Percentiles rank a stretch among this genome's conserved stretches.
Conservation (phyloP, 805 yeast species). For the Ogataea zsoltii region DNA sequence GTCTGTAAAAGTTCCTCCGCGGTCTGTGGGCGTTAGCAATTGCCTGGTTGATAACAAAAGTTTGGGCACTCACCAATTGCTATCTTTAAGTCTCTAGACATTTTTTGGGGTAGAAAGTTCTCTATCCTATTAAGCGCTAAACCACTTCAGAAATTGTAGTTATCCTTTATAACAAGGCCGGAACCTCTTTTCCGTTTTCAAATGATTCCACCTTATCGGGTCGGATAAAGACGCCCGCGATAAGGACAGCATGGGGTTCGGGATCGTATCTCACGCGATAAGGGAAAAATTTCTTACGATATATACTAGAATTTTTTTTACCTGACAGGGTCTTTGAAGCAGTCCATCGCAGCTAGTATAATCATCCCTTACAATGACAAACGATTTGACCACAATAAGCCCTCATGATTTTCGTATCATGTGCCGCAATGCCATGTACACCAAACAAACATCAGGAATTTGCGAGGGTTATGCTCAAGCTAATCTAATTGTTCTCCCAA, state of each 20-base stretch:
- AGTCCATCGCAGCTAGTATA: not conserved
- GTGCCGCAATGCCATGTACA: constrained; percentile 6
- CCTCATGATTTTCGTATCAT: constrained; percentile 10
- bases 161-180: not conserved
- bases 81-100: constrained; percentile 1
- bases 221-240: not conserved
- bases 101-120: not conserved
- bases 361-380: not conserved
- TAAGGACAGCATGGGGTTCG: too few relatives aligned
- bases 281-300: not conserved
- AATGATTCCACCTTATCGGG: not conserved
- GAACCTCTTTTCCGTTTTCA: not conserved
- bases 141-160: too few relatives aligned
- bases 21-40: constrained; percentile 35
- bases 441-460: constrained; percentile 15
- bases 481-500: constrained; percentile 39
- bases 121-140: not conserved
- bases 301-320: too few relatives aligned
- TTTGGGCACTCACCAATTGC: constrained; percentile 6
- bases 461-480: constrained; percentile 38
- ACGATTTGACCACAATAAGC: not conserved
- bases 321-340: too few relatives aligned
- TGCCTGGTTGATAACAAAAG: not conserved
- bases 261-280: too few relatives aligned
- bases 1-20: constrained; percentile 94